A percentile compares a stretch with the other conserved stretches of the same genome.
These are phyloP conservation scores for Cutaneotrichosporon cavernicola DNA, from an alignment of 1,284 basidiomycete species.

Conservation along the genomic window DNA sequence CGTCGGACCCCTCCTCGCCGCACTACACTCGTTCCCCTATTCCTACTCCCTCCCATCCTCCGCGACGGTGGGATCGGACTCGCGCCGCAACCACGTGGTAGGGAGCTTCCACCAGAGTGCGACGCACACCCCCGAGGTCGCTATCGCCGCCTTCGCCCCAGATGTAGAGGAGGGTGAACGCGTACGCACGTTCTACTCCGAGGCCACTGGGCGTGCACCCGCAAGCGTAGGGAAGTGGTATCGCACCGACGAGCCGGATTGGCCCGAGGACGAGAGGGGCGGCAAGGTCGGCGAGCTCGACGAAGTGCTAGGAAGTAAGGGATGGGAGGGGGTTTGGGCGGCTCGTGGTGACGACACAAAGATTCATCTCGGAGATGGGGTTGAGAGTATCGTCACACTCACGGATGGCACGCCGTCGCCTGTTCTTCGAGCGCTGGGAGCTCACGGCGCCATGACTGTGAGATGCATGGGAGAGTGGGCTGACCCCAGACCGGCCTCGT, in stretches of 20 bases:
- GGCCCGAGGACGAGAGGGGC: slow-evolving; percentile 41
- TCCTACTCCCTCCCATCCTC: background rate
- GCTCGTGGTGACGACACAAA: slow-evolving; percentile 15
- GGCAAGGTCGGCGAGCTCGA: slow-evolving; percentile 36
- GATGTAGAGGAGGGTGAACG: slow-evolving; percentile 10
- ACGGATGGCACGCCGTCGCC: slow-evolving; percentile 41
- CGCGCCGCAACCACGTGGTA: slow-evolving; percentile 25
- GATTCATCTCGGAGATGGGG: slow-evolving; percentile 4
- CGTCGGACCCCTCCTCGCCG: slow-evolving; percentile 28
- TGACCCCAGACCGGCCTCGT: slow-evolving; percentile 64
- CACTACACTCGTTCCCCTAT: slow-evolving; percentile 21
- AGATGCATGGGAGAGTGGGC: slow-evolving; percentile 6
- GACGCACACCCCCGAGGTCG: slow-evolving; percentile 30
- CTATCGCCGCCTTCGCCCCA: slow-evolving; percentile 36
- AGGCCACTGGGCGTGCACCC: slow-evolving; percentile 35
- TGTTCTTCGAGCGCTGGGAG: slow-evolving; percentile 31
- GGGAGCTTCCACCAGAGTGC: slow-evolving; percentile 37
- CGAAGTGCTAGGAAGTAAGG: slow-evolving; percentile 21
- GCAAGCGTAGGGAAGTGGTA: slow-evolving; percentile 48
- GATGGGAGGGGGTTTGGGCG: slow-evolving; percentile 34
- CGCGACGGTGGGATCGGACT: background rate
- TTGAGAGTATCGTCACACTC: slow-evolving; percentile 33
- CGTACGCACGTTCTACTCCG: slow-evolving; percentile 25
- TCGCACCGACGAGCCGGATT: slow-evolving; percentile 25
- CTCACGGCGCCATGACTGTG: slow-evolving; percentile 13